Evolutionary conservation across 2,329 filamentous ascomycete species (phyloP).

Genomic region (Geosmithia putterillii): DNA sequence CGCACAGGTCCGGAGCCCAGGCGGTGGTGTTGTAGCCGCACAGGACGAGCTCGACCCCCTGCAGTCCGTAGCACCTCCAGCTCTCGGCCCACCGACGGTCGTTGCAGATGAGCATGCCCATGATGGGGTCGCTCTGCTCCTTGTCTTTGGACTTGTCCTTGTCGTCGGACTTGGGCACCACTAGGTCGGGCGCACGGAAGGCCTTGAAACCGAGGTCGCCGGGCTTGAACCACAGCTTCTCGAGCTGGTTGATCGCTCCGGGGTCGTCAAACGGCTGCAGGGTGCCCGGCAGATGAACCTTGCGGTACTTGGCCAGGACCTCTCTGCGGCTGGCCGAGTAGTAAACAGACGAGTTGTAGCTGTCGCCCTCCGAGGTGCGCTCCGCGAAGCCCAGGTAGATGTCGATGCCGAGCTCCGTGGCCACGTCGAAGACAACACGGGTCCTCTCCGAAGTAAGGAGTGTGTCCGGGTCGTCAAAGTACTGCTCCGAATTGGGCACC

Average conservation of each 20-base stretch:
- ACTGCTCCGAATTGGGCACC: slow-evolving; percentile 27
- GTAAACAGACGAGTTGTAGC: slow-evolving; percentile 37
- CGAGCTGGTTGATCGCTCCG: slow-evolving; percentile 37
- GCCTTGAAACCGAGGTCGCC: slow-evolving; percentile 40
- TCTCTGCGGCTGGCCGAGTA: slow-evolving; percentile 27
- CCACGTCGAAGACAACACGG: slow-evolving; percentile 33
- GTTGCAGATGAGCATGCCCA: slow-evolving; percentile 45
- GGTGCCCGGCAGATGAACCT: slow-evolving; percentile 41
- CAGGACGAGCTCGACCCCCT: slow-evolving; percentile 20
- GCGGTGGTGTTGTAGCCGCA: slow-evolving; percentile 37
- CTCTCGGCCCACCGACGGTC: slow-evolving; percentile 40
- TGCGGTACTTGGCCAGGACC: slow-evolving; percentile 39
- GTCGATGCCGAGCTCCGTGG: slow-evolving; percentile 32
- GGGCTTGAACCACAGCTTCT: slow-evolving; percentile 41
- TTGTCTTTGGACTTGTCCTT: no score
- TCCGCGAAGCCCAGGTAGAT: slow-evolving; percentile 41
- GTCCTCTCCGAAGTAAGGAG: slow-evolving; percentile 24
- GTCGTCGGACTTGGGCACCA: slow-evolving; percentile 18
- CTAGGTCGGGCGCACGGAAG: slow-evolving; percentile 34
- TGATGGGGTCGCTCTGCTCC: slow-evolving; percentile 30
- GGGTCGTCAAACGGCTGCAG: slow-evolving; percentile 34
- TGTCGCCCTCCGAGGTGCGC: slow-evolving; percentile 18
- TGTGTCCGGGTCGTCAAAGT: slow-evolving; percentile 28
- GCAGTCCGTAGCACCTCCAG: slow-evolving; percentile 36
- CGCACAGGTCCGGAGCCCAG: slow-evolving; percentile 29